Evolutionary conservation across 257 asterid species (phyloP).

Genomic region (Cruciata laevipes): DNA sequence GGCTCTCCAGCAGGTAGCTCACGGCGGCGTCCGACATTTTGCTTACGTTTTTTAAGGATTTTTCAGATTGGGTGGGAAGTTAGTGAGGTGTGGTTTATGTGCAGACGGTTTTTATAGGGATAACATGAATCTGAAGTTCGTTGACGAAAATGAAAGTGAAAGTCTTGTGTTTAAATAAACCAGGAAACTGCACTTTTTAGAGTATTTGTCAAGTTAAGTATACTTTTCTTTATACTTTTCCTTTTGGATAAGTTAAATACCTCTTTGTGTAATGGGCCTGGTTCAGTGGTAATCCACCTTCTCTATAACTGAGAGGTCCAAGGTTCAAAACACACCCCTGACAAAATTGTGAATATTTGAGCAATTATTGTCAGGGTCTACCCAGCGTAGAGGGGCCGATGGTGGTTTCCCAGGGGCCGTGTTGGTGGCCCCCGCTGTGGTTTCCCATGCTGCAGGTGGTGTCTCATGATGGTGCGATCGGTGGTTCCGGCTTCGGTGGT

Average conservation of each 20-base stretch:
- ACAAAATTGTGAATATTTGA: too few species aligned
- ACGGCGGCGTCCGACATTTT: constrained; percentile 36
- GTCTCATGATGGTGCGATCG: too few species aligned
- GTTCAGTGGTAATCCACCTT: too few species aligned
- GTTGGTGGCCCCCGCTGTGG: too few species aligned
- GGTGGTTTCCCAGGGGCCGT: too few species aligned
- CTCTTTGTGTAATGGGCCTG: too few species aligned
- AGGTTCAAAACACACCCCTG: too few species aligned
- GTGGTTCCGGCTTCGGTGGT: too few species aligned
- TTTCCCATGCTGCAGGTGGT: too few species aligned
- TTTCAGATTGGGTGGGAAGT: neutral
- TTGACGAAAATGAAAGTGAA: neutral
- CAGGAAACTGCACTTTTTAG: neutral
- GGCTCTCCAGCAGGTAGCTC: constrained; percentile 41
- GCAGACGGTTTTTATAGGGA: neutral
- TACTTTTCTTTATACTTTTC: neutral
- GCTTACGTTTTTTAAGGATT: neutral
- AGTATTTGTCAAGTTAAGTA: neutral
- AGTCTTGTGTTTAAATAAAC: neutral
- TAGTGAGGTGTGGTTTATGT: neutral
- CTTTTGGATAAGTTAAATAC: neutral
- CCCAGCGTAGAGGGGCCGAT: too few species aligned
- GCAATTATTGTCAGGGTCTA: too few species aligned
- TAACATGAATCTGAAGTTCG: neutral
- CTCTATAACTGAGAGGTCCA: too few species aligned